Base-by-base conservation (phyloP, 768 basidiomycete genomes). In the Lepiota brunneoincarnata region DNA sequence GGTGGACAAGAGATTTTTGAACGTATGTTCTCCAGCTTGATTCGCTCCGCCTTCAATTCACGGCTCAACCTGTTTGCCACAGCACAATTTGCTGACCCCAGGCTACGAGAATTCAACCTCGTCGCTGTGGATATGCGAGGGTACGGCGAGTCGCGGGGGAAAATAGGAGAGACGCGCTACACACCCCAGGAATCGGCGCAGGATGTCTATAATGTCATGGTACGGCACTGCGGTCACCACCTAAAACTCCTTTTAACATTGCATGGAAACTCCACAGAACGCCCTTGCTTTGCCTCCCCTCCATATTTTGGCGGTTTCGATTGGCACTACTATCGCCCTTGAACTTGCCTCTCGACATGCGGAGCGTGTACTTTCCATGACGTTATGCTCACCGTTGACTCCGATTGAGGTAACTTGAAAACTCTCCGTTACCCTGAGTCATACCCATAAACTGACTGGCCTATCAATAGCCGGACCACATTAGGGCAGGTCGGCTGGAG, bases 41-140 rank as follows among this genome's bases (percentile, higher is more conserved):
- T 34, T 52, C n/a, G 6, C 15, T 2, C 40, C 5, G 35, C 15
- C 20, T 21, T 34, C 46, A 24, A 31, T 43, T n/a, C 41, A 21
- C 31, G 18, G 15, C 11, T 20, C 21, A n/a, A 37, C 40, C 26
- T 20, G 15, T 12, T 14, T 49, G 14, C 0, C 21, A 11, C 35
- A 73, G 73, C 59, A 37, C 73, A 75, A 55, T 75, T 75, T 42
- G 50, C 67, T 2, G 72, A 74, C 56, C 63, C 65, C 23, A 55
- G 55, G 5, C 61, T 74, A 9, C 64, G 74, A 24, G 66, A 66
- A 35, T 74, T 73, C 61, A 75, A 74, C 57, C 67, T 73, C 7
- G 59, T 75, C 15, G 63, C 64, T 18, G 48, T 74, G 18, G 71
- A 75, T 41, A 58, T 67, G 44, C 70, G 72, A n/a, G 63, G 60